Evolutionary conservation across 2,329 filamentous ascomycete species (phyloP).

Genomic region (Sarocladium kiliense): DNA sequence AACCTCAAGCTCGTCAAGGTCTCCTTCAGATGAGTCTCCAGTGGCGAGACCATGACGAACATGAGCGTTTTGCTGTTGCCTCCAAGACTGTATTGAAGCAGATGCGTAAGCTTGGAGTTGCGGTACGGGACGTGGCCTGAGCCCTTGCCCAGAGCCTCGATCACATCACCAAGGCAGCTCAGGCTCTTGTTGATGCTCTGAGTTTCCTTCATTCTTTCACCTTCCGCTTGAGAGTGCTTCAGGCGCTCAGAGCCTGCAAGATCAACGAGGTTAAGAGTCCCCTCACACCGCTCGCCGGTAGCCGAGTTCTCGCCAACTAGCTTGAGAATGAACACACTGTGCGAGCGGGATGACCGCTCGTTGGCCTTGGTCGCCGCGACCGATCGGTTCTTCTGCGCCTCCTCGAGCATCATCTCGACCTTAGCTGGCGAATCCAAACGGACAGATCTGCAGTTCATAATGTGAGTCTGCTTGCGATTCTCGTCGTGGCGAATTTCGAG

Average conservation of each 20-base stretch:
- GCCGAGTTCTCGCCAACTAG: slow-evolving; percentile 62
- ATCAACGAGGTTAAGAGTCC: slow-evolving; percentile 92
- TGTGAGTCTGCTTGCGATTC: slow-evolving; percentile 71
- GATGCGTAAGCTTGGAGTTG: slow-evolving; percentile 94
- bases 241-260: slow-evolving; percentile 88
- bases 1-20: slow-evolving; percentile 93
- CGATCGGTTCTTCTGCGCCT: slow-evolving; percentile 80
- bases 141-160: slow-evolving; percentile 82
- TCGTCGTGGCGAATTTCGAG: slow-evolving; percentile 88
- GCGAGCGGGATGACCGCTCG: slow-evolving; percentile 86
- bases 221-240: slow-evolving; percentile 80
- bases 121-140: slow-evolving; percentile 86
- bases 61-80: slow-evolving; percentile 97
- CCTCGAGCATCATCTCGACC: slow-evolving; percentile 73
- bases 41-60: slow-evolving; percentile 96
- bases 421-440: slow-evolving; percentile 71
- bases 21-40: slow-evolving; percentile 87
- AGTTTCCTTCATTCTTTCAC: slow-evolving; percentile 85
- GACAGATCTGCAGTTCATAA: slow-evolving; percentile 75
- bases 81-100: slow-evolving; percentile 89
- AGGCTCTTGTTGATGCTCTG: slow-evolving; percentile 97
- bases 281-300: slow-evolving; percentile 81
- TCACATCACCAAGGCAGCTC: slow-evolving; percentile 89
- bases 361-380: slow-evolving; percentile 98
- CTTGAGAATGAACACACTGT: slow-evolving; percentile 95